A percentile compares a stretch with the other conserved stretches of the same genome.
Conservation (phyloP, 2,329 filamentous ascomycete species). For the Tolypocladium cylindrosporum region DNA sequence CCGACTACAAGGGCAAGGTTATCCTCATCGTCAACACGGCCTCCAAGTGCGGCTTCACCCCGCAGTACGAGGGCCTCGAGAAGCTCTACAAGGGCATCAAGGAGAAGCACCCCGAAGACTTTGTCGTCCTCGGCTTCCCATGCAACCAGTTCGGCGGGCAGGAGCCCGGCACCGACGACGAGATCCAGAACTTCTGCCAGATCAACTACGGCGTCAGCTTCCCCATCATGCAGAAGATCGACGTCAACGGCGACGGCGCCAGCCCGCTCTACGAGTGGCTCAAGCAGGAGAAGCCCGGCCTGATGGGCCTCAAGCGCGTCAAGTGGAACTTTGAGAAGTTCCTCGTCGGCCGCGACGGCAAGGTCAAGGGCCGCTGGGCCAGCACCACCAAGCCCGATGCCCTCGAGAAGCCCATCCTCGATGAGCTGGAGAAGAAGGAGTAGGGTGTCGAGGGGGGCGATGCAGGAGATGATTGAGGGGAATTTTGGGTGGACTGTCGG, state of each 20-base stretch:
- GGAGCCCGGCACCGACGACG: conserved; percentile 74
- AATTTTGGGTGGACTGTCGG: background rate
- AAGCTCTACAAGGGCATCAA: conserved; percentile 74
- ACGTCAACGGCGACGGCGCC: conserved; percentile 82
- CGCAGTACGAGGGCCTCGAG: conserved; percentile 87
- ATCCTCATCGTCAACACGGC: conserved; percentile 95
- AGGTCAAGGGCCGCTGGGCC: conserved; percentile 79
- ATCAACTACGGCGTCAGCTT: conserved; percentile 88
- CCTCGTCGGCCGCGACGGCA: conserved; percentile 73
- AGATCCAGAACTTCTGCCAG: conserved; percentile 79
- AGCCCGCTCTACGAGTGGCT: conserved; percentile 57
- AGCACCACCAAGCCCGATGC: conserved; percentile 78
- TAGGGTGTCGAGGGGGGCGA: background rate
- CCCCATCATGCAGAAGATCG: conserved; percentile 82
- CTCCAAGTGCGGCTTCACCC: conserved; percentile 97
- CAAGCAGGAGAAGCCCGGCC: conserved; percentile 63
- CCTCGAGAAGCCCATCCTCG: conserved; percentile 65
- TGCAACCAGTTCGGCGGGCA: conserved; percentile 96
- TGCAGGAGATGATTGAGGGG: background rate
- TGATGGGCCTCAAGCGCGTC: conserved; percentile 79
- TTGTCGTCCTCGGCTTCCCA: conserved; percentile 87
- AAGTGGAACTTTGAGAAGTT: conserved; percentile 99
- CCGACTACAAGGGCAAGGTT: conserved; percentile 77
- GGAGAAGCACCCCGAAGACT: conserved; percentile 60
- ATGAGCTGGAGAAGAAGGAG: conserved; percentile 53